Evolutionary conservation across 1,139 yeast genomes (phyloP).

Genomic region (Yamadazyma kanchanaburiensis): DNA sequence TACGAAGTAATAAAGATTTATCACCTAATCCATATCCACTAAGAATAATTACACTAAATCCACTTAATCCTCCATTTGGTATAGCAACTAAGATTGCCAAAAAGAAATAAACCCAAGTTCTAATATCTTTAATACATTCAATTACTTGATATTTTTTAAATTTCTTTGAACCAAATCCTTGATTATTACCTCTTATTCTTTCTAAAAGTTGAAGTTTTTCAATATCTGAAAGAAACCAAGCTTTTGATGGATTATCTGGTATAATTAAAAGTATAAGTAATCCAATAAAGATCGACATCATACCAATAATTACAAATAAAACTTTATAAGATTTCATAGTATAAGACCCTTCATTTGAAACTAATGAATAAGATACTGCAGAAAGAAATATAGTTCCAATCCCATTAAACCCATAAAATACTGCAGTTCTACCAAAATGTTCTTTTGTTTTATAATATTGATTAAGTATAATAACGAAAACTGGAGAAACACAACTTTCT

Average conservation of each 20-base stretch:
- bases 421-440: slow-evolving; percentile 32
- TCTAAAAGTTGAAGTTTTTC: slow-evolving; percentile 27
- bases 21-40: not conserved
- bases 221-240: slow-evolving; percentile 33
- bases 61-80: slow-evolving; percentile 22
- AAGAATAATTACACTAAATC: too few relatives aligned
- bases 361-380: slow-evolving; percentile 29
- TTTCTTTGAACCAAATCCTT: slow-evolving; percentile 20
- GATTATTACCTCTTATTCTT: slow-evolving; percentile 20
- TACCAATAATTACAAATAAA: slow-evolving; percentile 21
- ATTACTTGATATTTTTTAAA: slow-evolving; percentile 18
- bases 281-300: slow-evolving; percentile 45
- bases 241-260: slow-evolving; percentile 43
- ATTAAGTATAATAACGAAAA: slow-evolving; percentile 23
- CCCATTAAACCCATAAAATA: slow-evolving; percentile 27
- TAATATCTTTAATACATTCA: slow-evolving; percentile 23
- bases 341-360: too few relatives aligned
- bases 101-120: slow-evolving; percentile 22
- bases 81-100: slow-evolving; percentile 18
- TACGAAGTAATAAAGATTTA: too few relatives aligned
- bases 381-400: slow-evolving; percentile 30
- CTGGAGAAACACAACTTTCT: slow-evolving; percentile 35
- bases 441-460: slow-evolving; percentile 22
- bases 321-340: slow-evolving; percentile 25
- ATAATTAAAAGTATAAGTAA: slow-evolving; percentile 26